These are phyloP conservation scores for Ehretia macrophylla DNA, from an alignment of 257 asterid species.

Conservation along the genomic window DNA sequence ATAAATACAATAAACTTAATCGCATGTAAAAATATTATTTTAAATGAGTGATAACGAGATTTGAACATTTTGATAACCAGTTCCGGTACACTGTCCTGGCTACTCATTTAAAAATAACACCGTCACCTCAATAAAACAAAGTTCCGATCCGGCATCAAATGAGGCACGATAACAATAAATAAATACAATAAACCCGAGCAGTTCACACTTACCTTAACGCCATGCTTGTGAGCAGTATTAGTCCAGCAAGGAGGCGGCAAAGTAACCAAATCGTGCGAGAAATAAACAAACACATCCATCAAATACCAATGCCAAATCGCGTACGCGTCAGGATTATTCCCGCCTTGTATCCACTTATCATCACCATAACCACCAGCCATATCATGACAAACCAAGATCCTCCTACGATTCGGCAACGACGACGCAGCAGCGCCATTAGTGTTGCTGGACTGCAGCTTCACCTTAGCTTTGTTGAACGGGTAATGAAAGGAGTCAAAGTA, in stretches of 20 bases:
- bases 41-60: no score
- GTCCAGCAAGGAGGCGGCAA: conserved; percentile 96
- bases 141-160: no score
- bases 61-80: no score
- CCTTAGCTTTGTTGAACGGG: conserved; percentile 53
- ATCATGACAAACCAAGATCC: conserved; percentile 89
- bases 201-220: conserved; percentile 57
- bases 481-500: conserved; percentile 81
- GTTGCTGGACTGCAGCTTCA: conserved; percentile 34
- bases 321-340: conserved; percentile 62
- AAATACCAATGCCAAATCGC: conserved; percentile 95
- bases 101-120: no score
- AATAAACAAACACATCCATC: conserved; percentile 88
- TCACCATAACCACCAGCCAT: conserved; percentile 86
- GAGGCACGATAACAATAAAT: no score
- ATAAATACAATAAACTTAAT: no score
- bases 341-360: conserved; percentile 83
- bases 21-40: no score
- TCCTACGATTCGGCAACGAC: conserved; percentile 49
- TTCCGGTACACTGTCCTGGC: no score
- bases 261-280: conserved; percentile 80
- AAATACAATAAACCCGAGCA: no score
- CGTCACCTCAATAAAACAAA: no score
- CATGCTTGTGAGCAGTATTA: conserved; percentile 81
- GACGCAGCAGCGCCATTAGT: conserved; percentile 5